Evolutionary conservation across 2,329 filamentous ascomycete species (phyloP).

Genomic region (Apiospora saccharicola): DNA sequence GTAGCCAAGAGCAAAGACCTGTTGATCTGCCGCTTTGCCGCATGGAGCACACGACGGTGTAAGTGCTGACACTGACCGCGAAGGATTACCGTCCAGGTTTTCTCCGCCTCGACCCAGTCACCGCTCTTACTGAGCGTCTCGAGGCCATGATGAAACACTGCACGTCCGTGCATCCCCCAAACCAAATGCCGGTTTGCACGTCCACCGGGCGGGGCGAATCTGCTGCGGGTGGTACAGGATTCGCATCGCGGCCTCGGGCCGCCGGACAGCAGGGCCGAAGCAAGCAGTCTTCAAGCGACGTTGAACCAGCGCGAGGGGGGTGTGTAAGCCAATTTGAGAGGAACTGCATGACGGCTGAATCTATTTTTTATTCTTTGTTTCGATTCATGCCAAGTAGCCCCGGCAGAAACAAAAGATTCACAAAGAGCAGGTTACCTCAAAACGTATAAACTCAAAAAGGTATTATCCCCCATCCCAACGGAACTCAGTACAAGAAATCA

Average conservation of each 20-base stretch:
- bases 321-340: too few species aligned
- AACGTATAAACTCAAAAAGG: too few species aligned
- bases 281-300: background rate
- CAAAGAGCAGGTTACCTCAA: too few species aligned
- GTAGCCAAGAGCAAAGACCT: background rate
- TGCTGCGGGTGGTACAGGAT: background rate
- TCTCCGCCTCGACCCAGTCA: constrained; percentile 1
- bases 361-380: too few species aligned
- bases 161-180: background rate
- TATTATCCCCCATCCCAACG: too few species aligned
- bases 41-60: background rate
- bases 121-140: background rate
- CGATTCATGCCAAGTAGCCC: too few species aligned
- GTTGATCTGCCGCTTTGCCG: too few species aligned
- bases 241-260: background rate
- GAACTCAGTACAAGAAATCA: too few species aligned
- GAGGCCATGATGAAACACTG: constrained; percentile 6
- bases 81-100: background rate
- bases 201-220: background rate
- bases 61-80: background rate
- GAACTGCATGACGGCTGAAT: too few species aligned
- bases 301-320: too few species aligned
- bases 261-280: background rate
- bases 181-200: background rate
- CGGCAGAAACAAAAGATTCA: too few species aligned